These are phyloP conservation scores for Vinca minor DNA, from an alignment of 257 asterid genomes.

Conservation along the genomic window DNA sequence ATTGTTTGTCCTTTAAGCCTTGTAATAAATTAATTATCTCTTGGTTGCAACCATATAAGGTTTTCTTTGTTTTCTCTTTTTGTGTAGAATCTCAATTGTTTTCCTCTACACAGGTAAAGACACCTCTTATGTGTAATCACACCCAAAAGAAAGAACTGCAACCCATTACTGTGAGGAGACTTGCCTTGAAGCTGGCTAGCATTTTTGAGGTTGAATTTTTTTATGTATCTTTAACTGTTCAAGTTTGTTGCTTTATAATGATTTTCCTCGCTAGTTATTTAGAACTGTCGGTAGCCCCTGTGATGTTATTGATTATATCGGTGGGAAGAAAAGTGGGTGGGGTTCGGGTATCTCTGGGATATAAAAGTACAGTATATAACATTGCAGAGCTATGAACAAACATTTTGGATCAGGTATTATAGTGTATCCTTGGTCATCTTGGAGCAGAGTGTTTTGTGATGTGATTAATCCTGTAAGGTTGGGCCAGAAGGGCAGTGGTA, in stretches of 20 bases:
- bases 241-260: not conserved
- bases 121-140: no score
- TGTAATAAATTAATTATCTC: not conserved
- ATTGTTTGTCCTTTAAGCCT: not conserved
- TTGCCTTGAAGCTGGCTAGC: not conserved
- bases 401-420: not conserved
- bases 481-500: slow-evolving; percentile 8
- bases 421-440: not conserved
- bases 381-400: not conserved
- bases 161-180: not conserved
- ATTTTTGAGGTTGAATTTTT: not conserved
- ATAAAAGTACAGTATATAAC: not conserved
- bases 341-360: not conserved
- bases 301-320: not conserved
- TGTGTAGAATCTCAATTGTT: not conserved
- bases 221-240: not conserved
- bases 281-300: not conserved
- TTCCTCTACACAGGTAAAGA: not conserved
- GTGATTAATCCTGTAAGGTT: slow-evolving; percentile 3
- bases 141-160: not conserved
- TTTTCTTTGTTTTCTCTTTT: not conserved
- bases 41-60: not conserved
- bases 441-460: not conserved
- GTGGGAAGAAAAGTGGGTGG: not conserved
- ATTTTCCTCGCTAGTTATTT: not conserved